Percentiles rank a stretch among this genome's conserved stretches.
Conservation (phyloP, 768 basidiomycete species). For the Kwoniella newhampshirensis region DNA sequence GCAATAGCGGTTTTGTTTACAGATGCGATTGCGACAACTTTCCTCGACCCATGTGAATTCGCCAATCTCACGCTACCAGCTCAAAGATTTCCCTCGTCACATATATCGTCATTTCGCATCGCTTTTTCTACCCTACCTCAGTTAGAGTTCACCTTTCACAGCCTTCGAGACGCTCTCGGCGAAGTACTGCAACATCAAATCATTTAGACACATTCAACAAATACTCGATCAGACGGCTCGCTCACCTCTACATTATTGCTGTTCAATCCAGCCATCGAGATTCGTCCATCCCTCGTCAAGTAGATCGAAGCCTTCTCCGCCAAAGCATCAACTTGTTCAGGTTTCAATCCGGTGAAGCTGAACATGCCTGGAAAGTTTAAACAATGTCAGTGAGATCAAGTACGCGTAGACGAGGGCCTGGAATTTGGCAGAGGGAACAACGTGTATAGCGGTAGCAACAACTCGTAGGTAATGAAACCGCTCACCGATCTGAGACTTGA, state of each 20-base stretch:
- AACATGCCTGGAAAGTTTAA: slow-evolving; percentile 29
- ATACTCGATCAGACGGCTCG: neutral
- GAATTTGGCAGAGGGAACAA: neutral
- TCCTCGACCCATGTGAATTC: too few species aligned
- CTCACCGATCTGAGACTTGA: slow-evolving; percentile 78
- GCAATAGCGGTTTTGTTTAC: too few species aligned
- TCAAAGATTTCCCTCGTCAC: too few species aligned
- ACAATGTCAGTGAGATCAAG: neutral
- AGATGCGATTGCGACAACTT: too few species aligned
- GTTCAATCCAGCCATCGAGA: slow-evolving; percentile 94
- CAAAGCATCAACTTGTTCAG: slow-evolving; percentile 49
- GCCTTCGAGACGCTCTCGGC: slow-evolving; percentile 53
- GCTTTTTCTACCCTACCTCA: neutral
- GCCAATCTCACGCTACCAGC: too few species aligned
- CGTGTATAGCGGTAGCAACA: neutral
- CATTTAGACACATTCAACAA: neutral
- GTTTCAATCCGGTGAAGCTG: slow-evolving; percentile 43
- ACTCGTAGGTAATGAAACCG: neutral
- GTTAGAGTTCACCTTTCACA: slow-evolving; percentile 53
- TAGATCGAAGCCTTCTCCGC: slow-evolving; percentile 53
- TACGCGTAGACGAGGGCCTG: neutral
- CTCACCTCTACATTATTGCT: slow-evolving; percentile 63
- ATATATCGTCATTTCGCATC: too few species aligned
- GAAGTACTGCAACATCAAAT: slow-evolving; percentile 44
- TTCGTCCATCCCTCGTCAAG: slow-evolving; percentile 60